Base-by-base conservation (phyloP, 345 rosid species). In the Brassica rapa region DNA sequence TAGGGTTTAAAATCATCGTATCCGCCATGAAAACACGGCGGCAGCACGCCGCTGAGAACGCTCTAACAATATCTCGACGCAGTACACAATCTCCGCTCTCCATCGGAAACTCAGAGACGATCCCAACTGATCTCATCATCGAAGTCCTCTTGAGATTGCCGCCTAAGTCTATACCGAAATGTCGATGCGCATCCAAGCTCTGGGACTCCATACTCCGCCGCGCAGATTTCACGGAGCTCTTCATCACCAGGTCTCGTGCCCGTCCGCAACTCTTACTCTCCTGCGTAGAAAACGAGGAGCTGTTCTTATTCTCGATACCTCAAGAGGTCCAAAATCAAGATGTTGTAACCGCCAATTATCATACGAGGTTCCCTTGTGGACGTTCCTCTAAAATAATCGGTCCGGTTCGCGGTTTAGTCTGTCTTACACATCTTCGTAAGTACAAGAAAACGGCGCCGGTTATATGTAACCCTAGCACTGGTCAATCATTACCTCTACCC, bases 111-210 rank as follows among this genome's bases (percentile, higher is more conserved):
- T 53, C 35, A 33, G 1, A 1, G 11, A 23, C 66, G 11, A 66
- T 66, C 29, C 64, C 66, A 53, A 6, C 3, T 4, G 62, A 70
- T 70, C 56, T 71, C 56, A 37, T 71, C 3, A 0, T 39, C 25
- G 66, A 71, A 5, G 24, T 59, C 9, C 3, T 71, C 27, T 23
- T 1, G 35, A 37, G 66, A 37, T 12, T 72, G 8, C 61, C 68
- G 2, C 2, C 21, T 1, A 32, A 74, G 11, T 51, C 70, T 0
- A 16, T 73, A 15, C 32, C 76, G 0, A 27, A 2, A 62, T 51
- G 53, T 41, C 77, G 77, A 0, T 73, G 77, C 1, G 62, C 64
- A 49, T 63, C 33, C 23, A 73, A 73, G 35, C 21, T 11, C 1
- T 63, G 70, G 70, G 8, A 7, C 3, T 49, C 23, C 8, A 21